A percentile compares a stretch with the other conserved stretches of the same genome.
Evolutionary conservation across 2,329 filamentous ascomycete species (phyloP).

Genomic region (Colletotrichum zoysiae): DNA sequence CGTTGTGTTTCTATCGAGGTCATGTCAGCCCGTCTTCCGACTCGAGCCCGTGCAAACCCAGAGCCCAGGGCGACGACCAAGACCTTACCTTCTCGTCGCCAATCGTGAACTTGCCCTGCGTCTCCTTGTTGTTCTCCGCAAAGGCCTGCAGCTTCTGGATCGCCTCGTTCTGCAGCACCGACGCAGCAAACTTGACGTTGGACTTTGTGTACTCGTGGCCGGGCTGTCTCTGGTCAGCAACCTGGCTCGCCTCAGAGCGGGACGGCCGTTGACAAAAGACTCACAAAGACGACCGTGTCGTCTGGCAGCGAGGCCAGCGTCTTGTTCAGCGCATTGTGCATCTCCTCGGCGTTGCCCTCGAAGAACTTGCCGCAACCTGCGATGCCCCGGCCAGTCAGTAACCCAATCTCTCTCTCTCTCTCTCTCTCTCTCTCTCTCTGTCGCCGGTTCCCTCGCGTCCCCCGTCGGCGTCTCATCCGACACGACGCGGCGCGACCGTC

Average conservation of each 20-base stretch:
- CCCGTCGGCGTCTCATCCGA: neutral
- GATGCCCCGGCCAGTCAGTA: neutral
- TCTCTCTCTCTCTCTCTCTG: too few species aligned
- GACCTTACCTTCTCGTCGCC: conserved; percentile 88
- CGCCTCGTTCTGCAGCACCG: conserved; percentile 79
- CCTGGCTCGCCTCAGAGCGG: neutral
- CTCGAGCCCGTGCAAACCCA: neutral
- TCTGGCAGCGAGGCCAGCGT: conserved; percentile 84
- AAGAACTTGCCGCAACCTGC: conserved; percentile 95
- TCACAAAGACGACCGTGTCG: conserved; percentile 90
- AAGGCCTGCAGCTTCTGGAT: conserved; percentile 84
- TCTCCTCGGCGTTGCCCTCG: conserved; percentile 88
- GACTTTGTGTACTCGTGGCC: conserved; percentile 99
- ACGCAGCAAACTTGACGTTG: conserved; percentile 89
- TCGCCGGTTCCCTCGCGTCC: neutral
- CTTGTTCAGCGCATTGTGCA: conserved; percentile 93
- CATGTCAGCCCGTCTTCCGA: conserved; percentile 20
- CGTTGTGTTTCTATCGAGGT: conserved; percentile 81
- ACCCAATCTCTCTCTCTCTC: neutral
- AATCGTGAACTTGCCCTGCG: conserved; percentile 96
- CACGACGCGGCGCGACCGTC: neutral
- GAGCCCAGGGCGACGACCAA: neutral
- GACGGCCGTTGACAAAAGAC: conserved; percentile 48
- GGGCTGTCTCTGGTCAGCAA: conserved; percentile 66
- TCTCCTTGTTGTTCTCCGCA: conserved; percentile 84